Evolutionary conservation across 805 yeast genomes (phyloP).

Genomic region (Maudiozyma bulderi): DNA sequence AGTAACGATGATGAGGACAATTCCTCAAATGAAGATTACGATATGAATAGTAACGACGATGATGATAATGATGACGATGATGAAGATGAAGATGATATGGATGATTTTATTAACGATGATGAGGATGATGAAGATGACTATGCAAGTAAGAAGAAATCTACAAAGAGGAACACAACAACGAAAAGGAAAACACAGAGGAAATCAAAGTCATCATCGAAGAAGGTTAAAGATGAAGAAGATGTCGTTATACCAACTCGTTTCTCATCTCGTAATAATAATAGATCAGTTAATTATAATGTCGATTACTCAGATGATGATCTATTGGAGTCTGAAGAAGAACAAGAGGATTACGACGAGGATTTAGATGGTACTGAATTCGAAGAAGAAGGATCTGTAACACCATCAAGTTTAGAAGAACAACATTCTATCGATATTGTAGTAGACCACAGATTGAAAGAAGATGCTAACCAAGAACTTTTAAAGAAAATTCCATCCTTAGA

Average conservation of each 20-base stretch:
- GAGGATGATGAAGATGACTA: slow-evolving; percentile 15
- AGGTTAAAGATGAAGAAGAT: slow-evolving; percentile 9
- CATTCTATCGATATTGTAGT: slow-evolving; percentile 24
- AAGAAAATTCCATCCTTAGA: slow-evolving; percentile 33
- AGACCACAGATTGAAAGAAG: slow-evolving; percentile 21
- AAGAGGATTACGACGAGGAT: slow-evolving; percentile 14
- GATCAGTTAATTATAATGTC: slow-evolving; percentile 64
- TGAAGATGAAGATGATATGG: slow-evolving; percentile 18
- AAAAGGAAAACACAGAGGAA: slow-evolving; percentile 13
- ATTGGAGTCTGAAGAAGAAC: slow-evolving; percentile 27
- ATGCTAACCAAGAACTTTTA: slow-evolving; percentile 15
- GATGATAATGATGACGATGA: slow-evolving; percentile 26
- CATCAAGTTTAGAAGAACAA: slow-evolving; percentile 27
- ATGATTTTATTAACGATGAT: slow-evolving; percentile 10
- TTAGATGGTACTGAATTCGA: slow-evolving; percentile 2
- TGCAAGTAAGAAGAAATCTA: slow-evolving; percentile 1
- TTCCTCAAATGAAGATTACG: slow-evolving; percentile 19
- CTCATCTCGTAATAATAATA: slow-evolving; percentile 51
- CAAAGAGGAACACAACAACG: slow-evolving; percentile 16
- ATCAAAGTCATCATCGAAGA: slow-evolving; percentile 7
- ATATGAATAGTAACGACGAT: slow-evolving; percentile 23
- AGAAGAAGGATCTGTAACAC: slow-evolving; percentile 21
- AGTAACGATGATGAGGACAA: slow-evolving; percentile 19
- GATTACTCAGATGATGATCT: slow-evolving; percentile 48
- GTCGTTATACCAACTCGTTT: slow-evolving; percentile 53